Base-by-base conservation (phyloP, 2,329 filamentous ascomycete genomes). In the Aureobasidium zeae region DNA sequence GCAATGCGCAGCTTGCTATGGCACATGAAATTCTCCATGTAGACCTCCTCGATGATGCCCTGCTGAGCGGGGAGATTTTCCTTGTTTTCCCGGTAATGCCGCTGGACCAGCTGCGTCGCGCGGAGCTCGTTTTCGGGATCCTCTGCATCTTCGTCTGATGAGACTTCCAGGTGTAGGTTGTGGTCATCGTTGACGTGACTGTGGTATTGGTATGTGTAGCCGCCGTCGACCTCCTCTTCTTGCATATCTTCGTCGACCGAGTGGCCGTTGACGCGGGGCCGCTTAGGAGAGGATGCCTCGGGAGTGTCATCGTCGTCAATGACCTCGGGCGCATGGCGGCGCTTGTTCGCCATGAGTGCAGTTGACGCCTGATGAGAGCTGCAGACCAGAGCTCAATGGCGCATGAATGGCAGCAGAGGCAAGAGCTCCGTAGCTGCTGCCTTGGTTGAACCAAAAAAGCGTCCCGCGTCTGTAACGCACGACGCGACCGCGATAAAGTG, bases 1-100 rank as follows among this genome's bases (percentile, higher is more conserved):
- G 83, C 76, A 48, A 94, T 83, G 31, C 82, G 77, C 13, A 96
- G 73, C 44, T 81, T 79, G 32, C 79, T 71, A 60, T 98, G 91
- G 57, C 89, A 96, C 91, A 96, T 96, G 64, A 96, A 96, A 61
- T 95, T 95, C 54, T 79, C 76, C 60, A 87, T 93, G 26, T 79
- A 83, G 44, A 96, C 83, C 50, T 81, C 81, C 61, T 94, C 83
- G 34, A 96, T 82, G 44, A 96, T 89, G 1, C 86, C 88, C 53
- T 84, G 81, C 28, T 93, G 83, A 0, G 86, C 81, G 1, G 83
- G 76, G 28, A 77, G 71, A 53, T 94, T 95, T 16, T 83, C 73
- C 10, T 49, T 48, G 24, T 47, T 49, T 25, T 50, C 45, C 29
- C 48, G 44, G 20, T 54, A 53, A 28, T 55, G 51, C 34, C 55